Evolutionary conservation across 2,329 filamentous ascomycete species (phyloP).

Genomic region (Sarocladiaceae sp.): DNA sequence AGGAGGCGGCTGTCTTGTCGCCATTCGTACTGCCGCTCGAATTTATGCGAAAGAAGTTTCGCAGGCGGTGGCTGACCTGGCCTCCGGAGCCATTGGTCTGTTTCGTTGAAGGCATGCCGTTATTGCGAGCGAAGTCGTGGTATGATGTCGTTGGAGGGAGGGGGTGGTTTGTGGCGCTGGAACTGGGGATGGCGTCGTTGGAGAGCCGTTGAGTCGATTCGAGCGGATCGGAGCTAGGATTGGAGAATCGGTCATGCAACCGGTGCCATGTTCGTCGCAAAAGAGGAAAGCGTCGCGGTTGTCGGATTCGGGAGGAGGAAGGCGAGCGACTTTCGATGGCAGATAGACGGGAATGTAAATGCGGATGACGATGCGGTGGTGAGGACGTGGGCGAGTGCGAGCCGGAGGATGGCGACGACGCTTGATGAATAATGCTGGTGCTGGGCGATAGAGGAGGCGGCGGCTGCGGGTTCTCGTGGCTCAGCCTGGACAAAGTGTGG

Average conservation of each 20-base stretch:
- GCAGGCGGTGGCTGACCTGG: constrained; percentile 64
- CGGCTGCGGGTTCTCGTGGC: constrained; percentile 1
- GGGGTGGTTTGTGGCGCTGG: background rate
- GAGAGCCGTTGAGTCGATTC: background rate
- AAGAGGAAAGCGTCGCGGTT: background rate
- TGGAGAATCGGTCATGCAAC: constrained; percentile 25
- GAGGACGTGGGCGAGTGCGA: constrained; percentile 13
- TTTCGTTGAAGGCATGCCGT: constrained; percentile 10
- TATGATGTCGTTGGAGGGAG: constrained; percentile 7
- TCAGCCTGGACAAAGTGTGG: background rate
- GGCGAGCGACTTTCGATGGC: constrained; percentile 7
- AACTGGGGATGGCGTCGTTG: constrained; percentile 3
- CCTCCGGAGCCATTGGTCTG: constrained; percentile 36
- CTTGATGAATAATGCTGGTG: constrained; percentile 9
- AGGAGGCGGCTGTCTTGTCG: constrained; percentile 18
- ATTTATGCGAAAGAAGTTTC: constrained; percentile 69
- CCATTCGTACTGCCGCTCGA: constrained; percentile 35
- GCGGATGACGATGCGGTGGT: constrained; percentile 5
- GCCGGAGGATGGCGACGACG: constrained; percentile 10
- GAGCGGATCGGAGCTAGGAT: constrained; percentile 1
- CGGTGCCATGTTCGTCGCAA: constrained; percentile 33
- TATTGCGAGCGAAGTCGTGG: constrained; percentile 2
- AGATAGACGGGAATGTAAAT: constrained; percentile 8
- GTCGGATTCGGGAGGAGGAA: constrained; percentile 11
- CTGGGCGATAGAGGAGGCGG: background rate